Conservation (phyloP, 2,329 filamentous ascomycete species). For the Colletotrichum sp. region DNA sequence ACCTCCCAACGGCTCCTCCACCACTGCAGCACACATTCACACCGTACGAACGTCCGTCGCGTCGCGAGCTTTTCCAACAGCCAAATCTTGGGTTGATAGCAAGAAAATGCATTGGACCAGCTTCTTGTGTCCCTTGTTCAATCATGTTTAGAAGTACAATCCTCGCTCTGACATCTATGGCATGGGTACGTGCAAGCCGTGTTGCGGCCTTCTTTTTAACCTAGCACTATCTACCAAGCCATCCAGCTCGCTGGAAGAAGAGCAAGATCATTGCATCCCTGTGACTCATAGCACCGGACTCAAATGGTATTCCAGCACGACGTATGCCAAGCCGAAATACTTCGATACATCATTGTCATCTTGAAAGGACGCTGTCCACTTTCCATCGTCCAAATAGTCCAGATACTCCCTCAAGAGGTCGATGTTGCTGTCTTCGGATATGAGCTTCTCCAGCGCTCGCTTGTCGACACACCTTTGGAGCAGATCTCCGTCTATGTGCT, state of each 20-base stretch:
- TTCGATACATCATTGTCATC: conserved; percentile 24
- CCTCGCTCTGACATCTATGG: background rate
- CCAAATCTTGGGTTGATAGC: background rate
- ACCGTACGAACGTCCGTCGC: background rate
- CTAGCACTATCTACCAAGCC: background rate
- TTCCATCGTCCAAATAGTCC: conserved; percentile 51
- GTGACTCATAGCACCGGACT: conserved; percentile 49
- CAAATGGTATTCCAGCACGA: conserved; percentile 59
- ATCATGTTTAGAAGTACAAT: background rate
- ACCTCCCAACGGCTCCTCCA: background rate
- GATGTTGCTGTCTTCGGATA: conserved; percentile 35
- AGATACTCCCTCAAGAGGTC: conserved; percentile 54
- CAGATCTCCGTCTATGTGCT: conserved; percentile 74
- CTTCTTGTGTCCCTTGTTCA: background rate
- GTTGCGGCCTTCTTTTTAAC: background rate
- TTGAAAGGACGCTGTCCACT: conserved; percentile 39
- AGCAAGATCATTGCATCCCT: background rate
- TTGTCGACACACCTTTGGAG: conserved; percentile 58
- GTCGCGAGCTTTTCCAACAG: background rate
- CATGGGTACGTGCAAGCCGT: background rate
- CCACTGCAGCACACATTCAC: background rate
- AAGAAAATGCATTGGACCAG: background rate
- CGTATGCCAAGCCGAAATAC: conserved; percentile 57
- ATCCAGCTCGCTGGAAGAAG: background rate
- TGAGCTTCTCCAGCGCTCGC: conserved; percentile 48